Conservation (phyloP, 2,329 filamentous ascomycete genomes). For the Trichoderma harzianum region DNA sequence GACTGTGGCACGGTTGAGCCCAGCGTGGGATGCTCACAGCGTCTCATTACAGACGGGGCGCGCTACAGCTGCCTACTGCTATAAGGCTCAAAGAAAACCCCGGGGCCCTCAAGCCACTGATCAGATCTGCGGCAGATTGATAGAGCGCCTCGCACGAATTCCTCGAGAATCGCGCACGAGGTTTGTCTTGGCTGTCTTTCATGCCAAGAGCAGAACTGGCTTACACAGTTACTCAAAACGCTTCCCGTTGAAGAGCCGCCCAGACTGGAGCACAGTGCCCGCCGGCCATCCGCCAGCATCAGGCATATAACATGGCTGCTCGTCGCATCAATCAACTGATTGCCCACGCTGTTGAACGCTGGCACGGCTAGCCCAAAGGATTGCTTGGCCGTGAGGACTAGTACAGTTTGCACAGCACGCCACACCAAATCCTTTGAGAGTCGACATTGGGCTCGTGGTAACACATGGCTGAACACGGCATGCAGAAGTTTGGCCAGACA, state of each 20-base stretch:
- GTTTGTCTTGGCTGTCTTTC: neutral
- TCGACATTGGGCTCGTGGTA: neutral
- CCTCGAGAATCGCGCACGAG: neutral
- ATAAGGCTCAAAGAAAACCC: neutral
- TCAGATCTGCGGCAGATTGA: neutral
- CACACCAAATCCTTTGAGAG: constrained; percentile 11
- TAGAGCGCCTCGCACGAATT: neutral
- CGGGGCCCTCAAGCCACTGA: neutral
- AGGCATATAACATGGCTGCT: neutral
- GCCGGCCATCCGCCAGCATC: neutral
- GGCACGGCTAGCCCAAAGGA: neutral
- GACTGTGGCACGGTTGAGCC: neutral
- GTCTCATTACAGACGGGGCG: neutral
- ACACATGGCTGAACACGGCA: neutral
- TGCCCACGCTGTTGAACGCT: neutral
- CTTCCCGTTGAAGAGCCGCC: neutral
- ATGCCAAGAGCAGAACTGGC: neutral
- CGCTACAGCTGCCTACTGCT: neutral
- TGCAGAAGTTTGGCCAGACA: neutral
- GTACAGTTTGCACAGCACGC: neutral
- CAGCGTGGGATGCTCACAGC: neutral
- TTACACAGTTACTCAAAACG: neutral
- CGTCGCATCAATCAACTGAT: neutral
- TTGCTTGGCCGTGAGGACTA: neutral
- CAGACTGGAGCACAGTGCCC: neutral